phyloP scores from a whole-genome alignment of 257 asterid genomes.

The Galeopsis tetrahit region DNA sequence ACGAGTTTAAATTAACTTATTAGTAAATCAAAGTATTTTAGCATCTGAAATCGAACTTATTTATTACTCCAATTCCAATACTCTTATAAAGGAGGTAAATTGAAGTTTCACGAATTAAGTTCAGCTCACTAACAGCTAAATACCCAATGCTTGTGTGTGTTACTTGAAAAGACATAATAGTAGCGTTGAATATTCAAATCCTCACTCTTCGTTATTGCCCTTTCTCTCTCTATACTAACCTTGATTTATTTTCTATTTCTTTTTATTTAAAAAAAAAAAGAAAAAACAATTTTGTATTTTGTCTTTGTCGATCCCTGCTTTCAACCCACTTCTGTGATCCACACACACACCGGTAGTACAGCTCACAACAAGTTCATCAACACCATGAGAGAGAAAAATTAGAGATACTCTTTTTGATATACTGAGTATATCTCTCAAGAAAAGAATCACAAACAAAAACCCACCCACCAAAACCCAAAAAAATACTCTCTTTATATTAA shows the following conservation, averaged over 20 bases:
- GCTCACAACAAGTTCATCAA: conserved; percentile 31
- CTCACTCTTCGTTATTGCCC: background rate
- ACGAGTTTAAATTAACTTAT: too few relatives aligned
- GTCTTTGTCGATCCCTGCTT: conserved; percentile 40
- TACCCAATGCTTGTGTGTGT: too few relatives aligned
- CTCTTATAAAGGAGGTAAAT: too few relatives aligned
- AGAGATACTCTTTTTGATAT: conserved; percentile 14
- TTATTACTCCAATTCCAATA: too few relatives aligned
- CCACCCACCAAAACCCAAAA: conserved; percentile 34
- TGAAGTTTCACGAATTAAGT: too few relatives aligned
- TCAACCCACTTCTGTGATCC: conserved; percentile 44
- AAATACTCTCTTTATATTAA: conserved; percentile 33
- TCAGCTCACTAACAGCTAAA: too few relatives aligned
- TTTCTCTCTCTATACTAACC: background rate
- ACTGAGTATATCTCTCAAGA: conserved; percentile 55
- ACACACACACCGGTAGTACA: conserved; percentile 34
- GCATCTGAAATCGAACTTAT: too few relatives aligned
- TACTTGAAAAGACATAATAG: too few relatives aligned
- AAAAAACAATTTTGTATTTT: conserved; percentile 1
- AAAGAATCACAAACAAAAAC: conserved; percentile 54
- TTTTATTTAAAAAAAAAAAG: background rate
- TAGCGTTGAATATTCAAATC: too few relatives aligned
- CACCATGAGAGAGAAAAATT: conserved; percentile 29
- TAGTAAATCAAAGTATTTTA: too few relatives aligned
- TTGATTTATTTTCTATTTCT: background rate